Evolutionary conservation across 148 eudicot genomes (phyloP).

Genomic region (Hydrangea macrophylla): DNA sequence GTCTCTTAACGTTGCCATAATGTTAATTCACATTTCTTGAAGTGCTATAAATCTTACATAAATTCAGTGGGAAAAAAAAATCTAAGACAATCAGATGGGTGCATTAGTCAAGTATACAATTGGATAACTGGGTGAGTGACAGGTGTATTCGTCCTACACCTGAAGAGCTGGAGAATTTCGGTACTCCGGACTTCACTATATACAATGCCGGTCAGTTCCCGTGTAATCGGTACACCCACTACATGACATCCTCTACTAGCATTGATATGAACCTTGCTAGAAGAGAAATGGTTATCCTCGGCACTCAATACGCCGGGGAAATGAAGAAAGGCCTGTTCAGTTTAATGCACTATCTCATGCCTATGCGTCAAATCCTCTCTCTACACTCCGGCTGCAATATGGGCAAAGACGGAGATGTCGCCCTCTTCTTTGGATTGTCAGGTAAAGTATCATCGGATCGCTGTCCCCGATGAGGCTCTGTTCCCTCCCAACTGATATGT

Average conservation of each 20-base stretch:
- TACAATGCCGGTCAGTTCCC: conserved; percentile 89
- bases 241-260: conserved; percentile 90
- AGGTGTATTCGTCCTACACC: conserved; percentile 89
- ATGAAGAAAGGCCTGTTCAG: conserved; percentile 89
- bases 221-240: conserved; percentile 79
- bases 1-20: conserved; percentile 14
- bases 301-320: conserved; percentile 86
- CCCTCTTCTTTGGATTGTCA: conserved; percentile 87
- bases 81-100: conserved; percentile 15
- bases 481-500: conserved; percentile 24
- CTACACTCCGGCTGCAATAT: conserved; percentile 84
- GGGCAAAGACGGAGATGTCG: conserved; percentile 81
- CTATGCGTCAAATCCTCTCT: conserved; percentile 69
- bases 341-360: conserved; percentile 90
- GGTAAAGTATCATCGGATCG: conserved; percentile 37
- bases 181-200: conserved; percentile 81
- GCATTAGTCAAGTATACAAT: conserved; percentile 29
- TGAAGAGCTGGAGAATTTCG: conserved; percentile 72
- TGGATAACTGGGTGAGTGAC: conserved; percentile 53
- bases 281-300: conserved; percentile 84
- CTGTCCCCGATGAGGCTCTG: conserved; percentile 16
- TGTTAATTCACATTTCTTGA: conserved; percentile 8
- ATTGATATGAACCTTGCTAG: conserved; percentile 72
- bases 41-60: background rate
- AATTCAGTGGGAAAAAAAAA: conserved; percentile 1